Evolutionary conservation across 768 basidiomycete genomes (phyloP).

Genomic region (Obba rivulosa): DNA sequence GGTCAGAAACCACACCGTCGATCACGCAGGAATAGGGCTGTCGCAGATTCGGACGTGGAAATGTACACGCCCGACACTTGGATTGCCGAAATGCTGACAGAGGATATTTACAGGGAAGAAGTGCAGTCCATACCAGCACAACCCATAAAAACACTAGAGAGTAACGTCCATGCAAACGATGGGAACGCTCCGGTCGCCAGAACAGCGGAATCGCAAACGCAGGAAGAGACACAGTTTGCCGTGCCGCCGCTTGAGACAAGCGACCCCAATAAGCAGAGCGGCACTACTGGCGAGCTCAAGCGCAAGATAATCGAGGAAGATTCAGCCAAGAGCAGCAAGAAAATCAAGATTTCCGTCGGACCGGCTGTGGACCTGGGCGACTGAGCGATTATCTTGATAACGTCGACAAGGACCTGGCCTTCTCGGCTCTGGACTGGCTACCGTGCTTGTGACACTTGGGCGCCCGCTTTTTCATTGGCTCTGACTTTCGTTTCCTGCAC

Average conservation of each 20-base stretch:
- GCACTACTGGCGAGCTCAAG: constrained; percentile 25
- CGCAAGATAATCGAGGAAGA: constrained; percentile 19
- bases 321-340: constrained; percentile 37
- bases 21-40: constrained; percentile 11
- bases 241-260: constrained; percentile 5
- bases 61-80: not conserved
- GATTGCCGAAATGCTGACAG: not conserved
- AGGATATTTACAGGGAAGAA: not conserved
- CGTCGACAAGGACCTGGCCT: not conserved
- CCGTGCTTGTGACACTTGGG: too few species aligned
- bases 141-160: not conserved
- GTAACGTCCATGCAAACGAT: not conserved
- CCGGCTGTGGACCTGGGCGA: constrained; percentile 71
- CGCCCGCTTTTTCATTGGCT: too few species aligned
- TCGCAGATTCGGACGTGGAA: constrained; percentile 1
- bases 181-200: not conserved
- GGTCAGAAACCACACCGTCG: constrained; percentile 15
- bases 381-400: constrained; percentile 25
- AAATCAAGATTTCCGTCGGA: constrained; percentile 67
- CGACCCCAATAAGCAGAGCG: not conserved
- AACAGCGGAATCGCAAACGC: constrained; percentile 30
- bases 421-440: not conserved
- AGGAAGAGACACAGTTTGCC: constrained; percentile 32
- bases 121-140: not conserved
- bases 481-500: too few species aligned